Conservation (phyloP, 257 asterid genomes). For the Solanum appendiculatum region DNA sequence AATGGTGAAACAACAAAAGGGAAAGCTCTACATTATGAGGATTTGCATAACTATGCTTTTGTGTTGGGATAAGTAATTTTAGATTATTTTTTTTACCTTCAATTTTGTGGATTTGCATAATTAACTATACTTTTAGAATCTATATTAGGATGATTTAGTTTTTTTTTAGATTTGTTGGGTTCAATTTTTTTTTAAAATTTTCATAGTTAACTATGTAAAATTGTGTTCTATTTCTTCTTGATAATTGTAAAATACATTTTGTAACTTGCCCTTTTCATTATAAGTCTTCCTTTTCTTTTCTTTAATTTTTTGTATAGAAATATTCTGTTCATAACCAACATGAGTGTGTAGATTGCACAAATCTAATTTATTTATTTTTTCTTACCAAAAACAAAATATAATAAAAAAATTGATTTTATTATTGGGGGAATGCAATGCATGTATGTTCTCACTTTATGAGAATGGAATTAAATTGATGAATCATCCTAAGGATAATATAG, state of each 20-base stretch:
- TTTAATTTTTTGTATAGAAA: not conserved
- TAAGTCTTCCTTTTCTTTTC: not conserved
- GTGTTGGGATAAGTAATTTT: slow-evolving; percentile 23
- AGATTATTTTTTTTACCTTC: not conserved
- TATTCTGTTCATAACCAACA: not conserved
- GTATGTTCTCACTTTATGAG: not conserved
- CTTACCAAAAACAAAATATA: not conserved
- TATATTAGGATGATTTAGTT: not conserved
- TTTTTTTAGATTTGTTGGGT: not conserved
- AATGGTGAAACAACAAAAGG: slow-evolving; percentile 26
- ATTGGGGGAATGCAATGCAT: not conserved
- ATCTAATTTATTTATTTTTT: no score
- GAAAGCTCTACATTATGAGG: slow-evolving; percentile 27
- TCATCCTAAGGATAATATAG: no score
- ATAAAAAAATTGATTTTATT: not conserved
- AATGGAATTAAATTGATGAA: not conserved
- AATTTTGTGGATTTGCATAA: not conserved
- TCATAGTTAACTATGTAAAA: not conserved
- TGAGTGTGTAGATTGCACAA: not conserved
- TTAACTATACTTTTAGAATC: not conserved
- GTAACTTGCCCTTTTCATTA: not conserved
- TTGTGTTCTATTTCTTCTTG: not conserved
- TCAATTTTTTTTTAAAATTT: not conserved
- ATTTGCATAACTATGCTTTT: slow-evolving; percentile 28
- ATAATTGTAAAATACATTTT: not conserved